Conservation (phyloP, 163 green algal genomes). For the Chlorella variabilis region DNA sequence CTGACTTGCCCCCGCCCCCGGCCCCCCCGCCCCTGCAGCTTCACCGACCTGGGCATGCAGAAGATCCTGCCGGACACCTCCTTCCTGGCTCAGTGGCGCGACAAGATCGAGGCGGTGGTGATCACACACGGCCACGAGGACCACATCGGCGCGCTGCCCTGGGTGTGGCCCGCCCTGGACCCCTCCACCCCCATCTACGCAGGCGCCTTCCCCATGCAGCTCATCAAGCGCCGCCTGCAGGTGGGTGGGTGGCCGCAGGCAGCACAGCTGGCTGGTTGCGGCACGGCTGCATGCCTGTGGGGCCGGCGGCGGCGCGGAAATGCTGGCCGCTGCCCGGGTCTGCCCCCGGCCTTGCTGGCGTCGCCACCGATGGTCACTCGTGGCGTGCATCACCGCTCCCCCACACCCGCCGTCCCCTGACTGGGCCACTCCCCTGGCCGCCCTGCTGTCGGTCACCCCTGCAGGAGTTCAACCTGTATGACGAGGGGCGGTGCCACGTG, state of each 20-base stretch:
- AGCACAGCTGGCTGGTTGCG: too few species aligned
- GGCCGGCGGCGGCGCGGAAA: too few species aligned
- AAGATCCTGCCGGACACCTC: slow-evolving; percentile 97
- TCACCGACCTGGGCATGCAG: slow-evolving; percentile 96
- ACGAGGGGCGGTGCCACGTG: slow-evolving; percentile 78
- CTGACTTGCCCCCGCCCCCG: neutral
- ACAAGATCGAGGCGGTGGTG: slow-evolving; percentile 98
- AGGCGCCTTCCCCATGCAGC: slow-evolving; percentile 92
- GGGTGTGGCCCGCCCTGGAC: slow-evolving; percentile 92
- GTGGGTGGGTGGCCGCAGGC: neutral
- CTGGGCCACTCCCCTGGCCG: too few species aligned
- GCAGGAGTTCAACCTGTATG: slow-evolving; percentile 94
- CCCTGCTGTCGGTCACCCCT: neutral
- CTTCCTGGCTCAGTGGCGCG: slow-evolving; percentile 93
- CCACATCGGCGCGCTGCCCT: slow-evolving; percentile 98
- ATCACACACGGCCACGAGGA: slow-evolving; percentile 99
- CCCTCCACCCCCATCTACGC: slow-evolving; percentile 94
- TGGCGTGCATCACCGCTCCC: too few species aligned
- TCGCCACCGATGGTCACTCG: too few species aligned
- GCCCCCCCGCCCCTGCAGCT: slow-evolving; percentile 61
- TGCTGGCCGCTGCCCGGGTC: too few species aligned
- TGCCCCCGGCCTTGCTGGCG: too few species aligned
- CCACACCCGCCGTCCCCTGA: too few species aligned
- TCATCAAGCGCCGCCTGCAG: slow-evolving; percentile 80
- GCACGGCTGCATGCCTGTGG: neutral